phyloP scores from a whole-genome alignment of 2,329 filamentous ascomycete genomes.

The Lachnellula suecica region DNA sequence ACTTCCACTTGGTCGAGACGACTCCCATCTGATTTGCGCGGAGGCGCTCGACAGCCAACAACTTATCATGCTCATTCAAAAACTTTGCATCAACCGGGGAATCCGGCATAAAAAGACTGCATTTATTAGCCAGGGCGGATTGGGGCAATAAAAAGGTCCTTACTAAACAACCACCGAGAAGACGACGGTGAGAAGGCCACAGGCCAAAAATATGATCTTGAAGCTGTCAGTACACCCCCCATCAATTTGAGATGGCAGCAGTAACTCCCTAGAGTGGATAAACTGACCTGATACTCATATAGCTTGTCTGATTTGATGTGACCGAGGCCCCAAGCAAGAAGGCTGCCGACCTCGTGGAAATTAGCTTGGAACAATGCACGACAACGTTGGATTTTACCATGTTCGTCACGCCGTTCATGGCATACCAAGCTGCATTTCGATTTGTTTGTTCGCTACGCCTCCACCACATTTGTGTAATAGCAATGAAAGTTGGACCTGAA shows the following conservation, averaged over 20 bases:
- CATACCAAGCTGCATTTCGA: conserved; percentile 57
- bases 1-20: conserved; percentile 50
- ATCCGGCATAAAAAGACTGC: conserved; percentile 29
- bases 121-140: background rate
- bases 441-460: conserved; percentile 57
- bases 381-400: conserved; percentile 44
- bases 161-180: conserved; percentile 43
- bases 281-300: conserved; percentile 31
- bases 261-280: too few species aligned
- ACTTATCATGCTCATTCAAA: conserved; percentile 49
- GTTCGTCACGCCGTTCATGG: conserved; percentile 55
- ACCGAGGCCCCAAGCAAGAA: conserved; percentile 46
- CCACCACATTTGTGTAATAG: conserved; percentile 63
- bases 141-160: background rate
- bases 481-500: conserved; percentile 50
- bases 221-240: background rate
- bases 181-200: conserved; percentile 48
- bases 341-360: conserved; percentile 29
- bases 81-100: conserved; percentile 38
- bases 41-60: conserved; percentile 53
- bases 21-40: conserved; percentile 55
- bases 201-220: conserved; percentile 53
- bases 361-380: conserved; percentile 33
- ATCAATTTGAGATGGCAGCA: background rate
- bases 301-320: conserved; percentile 50